These are phyloP conservation scores for Candida saitoana DNA, from an alignment of 805 yeast genomes.

Conservation along the genomic window DNA sequence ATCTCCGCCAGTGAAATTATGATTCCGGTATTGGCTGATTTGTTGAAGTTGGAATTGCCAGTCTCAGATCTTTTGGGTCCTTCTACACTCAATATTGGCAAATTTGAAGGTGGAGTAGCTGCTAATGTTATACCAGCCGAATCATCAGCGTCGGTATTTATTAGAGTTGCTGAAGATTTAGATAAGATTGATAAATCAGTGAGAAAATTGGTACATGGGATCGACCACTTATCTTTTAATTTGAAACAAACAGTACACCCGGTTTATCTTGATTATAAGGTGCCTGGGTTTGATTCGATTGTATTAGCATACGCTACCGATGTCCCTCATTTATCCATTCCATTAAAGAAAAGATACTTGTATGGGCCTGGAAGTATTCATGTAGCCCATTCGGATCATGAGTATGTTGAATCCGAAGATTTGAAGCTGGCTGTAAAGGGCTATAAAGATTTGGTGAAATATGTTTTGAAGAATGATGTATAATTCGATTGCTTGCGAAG, in stretches of 20 bases:
- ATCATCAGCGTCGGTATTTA: slow-evolving; percentile 46
- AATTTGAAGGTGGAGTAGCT: slow-evolving; percentile 59
- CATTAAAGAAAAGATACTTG: slow-evolving; percentile 39
- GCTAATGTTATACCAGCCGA: slow-evolving; percentile 60
- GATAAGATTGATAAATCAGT: slow-evolving; percentile 35
- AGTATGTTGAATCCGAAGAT: slow-evolving; percentile 46
- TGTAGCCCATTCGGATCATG: slow-evolving; percentile 59
- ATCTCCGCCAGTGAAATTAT: slow-evolving; percentile 57
- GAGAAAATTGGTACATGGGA: slow-evolving; percentile 26
- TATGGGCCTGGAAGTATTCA: slow-evolving; percentile 67
- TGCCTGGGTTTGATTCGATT: slow-evolving; percentile 59
- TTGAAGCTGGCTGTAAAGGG: slow-evolving; percentile 50
- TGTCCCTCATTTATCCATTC: slow-evolving; percentile 23
- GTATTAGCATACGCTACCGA: slow-evolving; percentile 49
- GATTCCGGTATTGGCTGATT: slow-evolving; percentile 45
- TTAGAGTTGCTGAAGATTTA: slow-evolving; percentile 52
- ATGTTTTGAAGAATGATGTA: slow-evolving; percentile 14
- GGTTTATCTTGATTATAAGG: slow-evolving; percentile 49
- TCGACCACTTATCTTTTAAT: slow-evolving; percentile 19
- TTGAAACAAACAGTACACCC: slow-evolving; percentile 31
- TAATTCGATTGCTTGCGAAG: no score
- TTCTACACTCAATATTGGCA: slow-evolving; percentile 60
- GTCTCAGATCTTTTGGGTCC: slow-evolving; percentile 51
- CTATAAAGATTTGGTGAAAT: slow-evolving; percentile 40
- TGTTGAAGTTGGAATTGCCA: slow-evolving; percentile 47